Evolutionary conservation across 805 yeast species (phyloP).

Genomic region (Hanseniaspora lindneri): DNA sequence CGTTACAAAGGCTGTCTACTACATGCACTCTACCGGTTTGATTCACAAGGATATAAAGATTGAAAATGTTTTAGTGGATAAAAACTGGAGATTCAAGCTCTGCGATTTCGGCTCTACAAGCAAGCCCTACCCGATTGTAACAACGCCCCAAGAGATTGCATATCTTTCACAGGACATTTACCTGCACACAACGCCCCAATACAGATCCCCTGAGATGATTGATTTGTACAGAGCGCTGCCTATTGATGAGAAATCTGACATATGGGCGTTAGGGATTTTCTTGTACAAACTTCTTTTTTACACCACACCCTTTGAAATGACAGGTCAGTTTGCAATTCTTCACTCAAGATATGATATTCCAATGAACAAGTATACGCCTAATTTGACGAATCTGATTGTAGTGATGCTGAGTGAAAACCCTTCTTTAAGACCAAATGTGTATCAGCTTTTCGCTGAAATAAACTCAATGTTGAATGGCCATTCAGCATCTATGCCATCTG

Average conservation of each 20-base stretch:
- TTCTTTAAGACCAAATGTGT: conserved; percentile 68
- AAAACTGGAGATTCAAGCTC: conserved; percentile 56
- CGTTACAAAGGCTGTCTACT: conserved; percentile 62
- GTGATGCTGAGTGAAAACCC: conserved; percentile 80
- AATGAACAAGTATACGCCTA: conserved; percentile 57
- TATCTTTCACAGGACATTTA: conserved; percentile 72
- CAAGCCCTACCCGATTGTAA: conserved; percentile 36
- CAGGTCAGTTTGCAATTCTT: conserved; percentile 74
- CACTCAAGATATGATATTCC: conserved; percentile 77
- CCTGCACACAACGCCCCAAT: conserved; percentile 90
- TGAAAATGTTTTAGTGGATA: conserved; percentile 79
- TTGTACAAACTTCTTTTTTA: conserved; percentile 82
- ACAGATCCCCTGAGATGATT: conserved; percentile 91
- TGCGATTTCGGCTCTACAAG: conserved; percentile 92
- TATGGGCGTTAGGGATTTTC: conserved; percentile 94
- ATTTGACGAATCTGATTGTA: conserved; percentile 60
- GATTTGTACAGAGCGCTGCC: conserved; percentile 74
- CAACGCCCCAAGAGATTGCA: conserved; percentile 68
- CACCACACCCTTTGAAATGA: conserved; percentile 83
- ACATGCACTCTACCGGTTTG: conserved; percentile 60
- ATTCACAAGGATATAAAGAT: conserved; percentile 90
- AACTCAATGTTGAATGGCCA: conserved; percentile 42
- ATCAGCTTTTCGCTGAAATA: conserved; percentile 58
- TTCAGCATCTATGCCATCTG: conserved; percentile 35
- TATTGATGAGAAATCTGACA: conserved; percentile 82